These are phyloP conservation scores for Aurifilum marmelostoma DNA, from an alignment of 2,329 filamentous ascomycete species.

Conservation along the genomic window DNA sequence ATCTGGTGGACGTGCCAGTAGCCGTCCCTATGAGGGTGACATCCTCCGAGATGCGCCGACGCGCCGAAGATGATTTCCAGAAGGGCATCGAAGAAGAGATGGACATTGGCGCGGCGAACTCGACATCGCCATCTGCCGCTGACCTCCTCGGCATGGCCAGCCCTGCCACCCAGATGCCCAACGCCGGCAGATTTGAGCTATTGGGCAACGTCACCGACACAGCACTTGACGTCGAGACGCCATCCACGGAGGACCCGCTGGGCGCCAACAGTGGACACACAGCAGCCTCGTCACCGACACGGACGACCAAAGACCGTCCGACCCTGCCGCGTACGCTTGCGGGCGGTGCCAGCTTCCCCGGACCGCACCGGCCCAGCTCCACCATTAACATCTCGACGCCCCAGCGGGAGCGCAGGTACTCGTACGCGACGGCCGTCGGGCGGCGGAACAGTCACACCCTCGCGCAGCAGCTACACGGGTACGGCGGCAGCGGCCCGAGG, in stretches of 20 bases:
- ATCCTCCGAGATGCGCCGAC: conserved; percentile 80
- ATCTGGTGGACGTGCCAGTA: conserved; percentile 92
- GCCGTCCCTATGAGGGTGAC: conserved; percentile 87
- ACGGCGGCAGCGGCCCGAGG: conserved; percentile 34
- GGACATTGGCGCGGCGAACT: conserved; percentile 78
- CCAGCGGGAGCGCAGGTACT: conserved; percentile 56
- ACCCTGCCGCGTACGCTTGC: conserved; percentile 30
- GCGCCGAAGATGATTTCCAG: conserved; percentile 51
- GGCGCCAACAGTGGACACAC: conserved; percentile 25
- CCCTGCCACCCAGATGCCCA: conserved; percentile 68
- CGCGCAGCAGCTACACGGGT: conserved; percentile 55
- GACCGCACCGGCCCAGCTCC: conserved; percentile 40
- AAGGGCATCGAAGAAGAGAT: conserved; percentile 77
- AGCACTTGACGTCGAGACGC: conserved; percentile 41
- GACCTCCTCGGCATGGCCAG: conserved; percentile 73
- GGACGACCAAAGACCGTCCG: conserved; percentile 30
- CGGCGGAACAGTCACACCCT: conserved; percentile 55
- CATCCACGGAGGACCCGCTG: conserved; percentile 43
- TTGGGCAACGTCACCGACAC: conserved; percentile 46
- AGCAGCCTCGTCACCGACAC: conserved; percentile 28
- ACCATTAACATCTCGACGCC: conserved; percentile 47
- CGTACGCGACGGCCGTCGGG: conserved; percentile 53
- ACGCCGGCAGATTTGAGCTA: conserved; percentile 76
- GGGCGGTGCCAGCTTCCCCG: conserved; percentile 45
- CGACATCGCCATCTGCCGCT: conserved; percentile 50